Evolutionary conservation across 345 rosid genomes (phyloP).

Genomic region (Stellera chamaejasme): DNA sequence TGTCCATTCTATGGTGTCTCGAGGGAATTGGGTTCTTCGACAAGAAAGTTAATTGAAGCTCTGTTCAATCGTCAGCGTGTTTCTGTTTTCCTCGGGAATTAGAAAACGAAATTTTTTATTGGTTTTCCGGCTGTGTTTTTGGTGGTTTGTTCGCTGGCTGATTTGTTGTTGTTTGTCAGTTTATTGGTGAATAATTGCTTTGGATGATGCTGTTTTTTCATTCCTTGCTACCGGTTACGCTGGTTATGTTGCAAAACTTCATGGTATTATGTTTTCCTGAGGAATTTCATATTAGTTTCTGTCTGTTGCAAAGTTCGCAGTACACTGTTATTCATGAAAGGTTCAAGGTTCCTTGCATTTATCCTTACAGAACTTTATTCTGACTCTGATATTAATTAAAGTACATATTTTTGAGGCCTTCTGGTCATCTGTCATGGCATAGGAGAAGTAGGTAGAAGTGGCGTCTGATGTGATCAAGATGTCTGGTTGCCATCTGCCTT

Average conservation of each 20-base stretch:
- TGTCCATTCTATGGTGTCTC: neutral
- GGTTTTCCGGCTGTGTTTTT: no score
- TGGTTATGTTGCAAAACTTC: no score
- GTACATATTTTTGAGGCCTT: no score
- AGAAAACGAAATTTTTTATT: neutral
- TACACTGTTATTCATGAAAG: no score
- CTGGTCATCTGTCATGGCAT: neutral
- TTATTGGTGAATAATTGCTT: neutral
- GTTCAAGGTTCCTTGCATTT: no score
- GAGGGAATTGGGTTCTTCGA: neutral
- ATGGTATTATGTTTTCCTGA: no score
- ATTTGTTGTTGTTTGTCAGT: neutral
- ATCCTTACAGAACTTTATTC: no score
- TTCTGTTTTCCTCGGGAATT: neutral
- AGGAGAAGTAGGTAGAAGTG: constrained; percentile 31
- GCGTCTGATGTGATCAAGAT: constrained; percentile 23
- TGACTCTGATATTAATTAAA: no score
- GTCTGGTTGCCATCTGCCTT: constrained; percentile 24
- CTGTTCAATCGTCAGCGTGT: neutral
- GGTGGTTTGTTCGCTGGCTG: neutral
- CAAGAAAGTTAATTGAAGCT: neutral
- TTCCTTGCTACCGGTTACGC: no score
- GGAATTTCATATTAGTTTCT: no score
- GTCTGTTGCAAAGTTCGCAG: no score
- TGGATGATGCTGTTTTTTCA: no score